Percentiles rank a stretch among this genome's conserved stretches.
Evolutionary conservation across 164 flowering plant species (phyloP).

Genomic region (Tetrastigma voinierianum): DNA sequence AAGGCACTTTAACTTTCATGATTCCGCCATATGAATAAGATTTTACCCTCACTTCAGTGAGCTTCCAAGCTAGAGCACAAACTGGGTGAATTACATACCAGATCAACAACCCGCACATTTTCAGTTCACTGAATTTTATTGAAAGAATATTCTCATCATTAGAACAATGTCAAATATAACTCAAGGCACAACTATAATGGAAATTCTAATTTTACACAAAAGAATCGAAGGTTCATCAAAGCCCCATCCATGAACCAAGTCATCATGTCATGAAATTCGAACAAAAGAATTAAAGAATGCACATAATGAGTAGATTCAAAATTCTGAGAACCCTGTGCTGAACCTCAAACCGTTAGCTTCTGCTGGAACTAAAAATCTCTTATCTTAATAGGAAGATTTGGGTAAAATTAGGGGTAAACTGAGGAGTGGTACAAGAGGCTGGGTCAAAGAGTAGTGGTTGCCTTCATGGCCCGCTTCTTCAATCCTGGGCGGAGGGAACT

Average conservation of each 20-base stretch:
- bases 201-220: slow-evolving; percentile 26
- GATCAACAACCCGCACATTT: slow-evolving; percentile 30
- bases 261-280: slow-evolving; percentile 14
- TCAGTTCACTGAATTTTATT: slow-evolving; percentile 28
- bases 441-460: too few relatives aligned
- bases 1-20: neutral
- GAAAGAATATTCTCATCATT: neutral
- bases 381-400: too few relatives aligned
- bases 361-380: too few relatives aligned
- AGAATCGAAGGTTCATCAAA: slow-evolving; percentile 27
- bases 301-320: too few relatives aligned
- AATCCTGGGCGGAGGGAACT: too few relatives aligned
- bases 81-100: slow-evolving; percentile 29
- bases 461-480: too few relatives aligned
- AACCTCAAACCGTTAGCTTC: too few relatives aligned
- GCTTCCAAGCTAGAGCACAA: slow-evolving; percentile 32
- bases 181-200: neutral
- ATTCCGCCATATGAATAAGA: neutral
- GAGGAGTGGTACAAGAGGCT: too few relatives aligned
- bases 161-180: neutral
- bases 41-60: slow-evolving; percentile 10
- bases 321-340: too few relatives aligned
- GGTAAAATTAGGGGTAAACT: too few relatives aligned
- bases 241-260: slow-evolving; percentile 31
- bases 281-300: neutral